These are phyloP conservation scores for Naganishia kalamii DNA, from an alignment of 768 basidiomycete genomes.

Conservation along the genomic window DNA sequence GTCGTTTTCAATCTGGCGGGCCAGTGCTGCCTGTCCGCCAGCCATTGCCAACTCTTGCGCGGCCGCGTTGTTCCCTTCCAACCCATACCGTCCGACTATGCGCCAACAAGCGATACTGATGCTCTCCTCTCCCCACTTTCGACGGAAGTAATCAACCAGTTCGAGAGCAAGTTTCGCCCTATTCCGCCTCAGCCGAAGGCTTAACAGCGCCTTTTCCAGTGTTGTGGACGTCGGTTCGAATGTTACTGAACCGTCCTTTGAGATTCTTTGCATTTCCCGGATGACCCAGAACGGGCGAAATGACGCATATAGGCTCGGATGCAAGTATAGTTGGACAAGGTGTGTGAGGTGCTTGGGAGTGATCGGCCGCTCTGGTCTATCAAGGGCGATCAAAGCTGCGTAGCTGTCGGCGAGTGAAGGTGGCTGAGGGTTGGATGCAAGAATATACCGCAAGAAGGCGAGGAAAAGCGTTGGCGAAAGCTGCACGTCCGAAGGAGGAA, in stretches of 20 bases:
- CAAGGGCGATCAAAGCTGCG: neutral
- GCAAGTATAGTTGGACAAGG: conserved; percentile 3
- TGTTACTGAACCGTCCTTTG: neutral
- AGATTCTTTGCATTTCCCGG: neutral
- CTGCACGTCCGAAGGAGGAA: neutral
- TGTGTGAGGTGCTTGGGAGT: neutral
- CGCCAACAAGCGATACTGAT: conserved; percentile 3
- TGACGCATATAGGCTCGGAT: neutral
- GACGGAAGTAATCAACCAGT: neutral
- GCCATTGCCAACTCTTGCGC: neutral
- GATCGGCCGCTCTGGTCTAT: neutral
- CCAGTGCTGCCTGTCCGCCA: neutral
- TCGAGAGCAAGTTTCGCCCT: neutral
- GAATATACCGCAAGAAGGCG: conserved; percentile 8
- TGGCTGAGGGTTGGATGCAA: neutral
- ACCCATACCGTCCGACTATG: neutral
- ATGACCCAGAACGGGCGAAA: neutral
- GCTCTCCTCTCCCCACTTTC: neutral
- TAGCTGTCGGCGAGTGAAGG: conserved; percentile 9
- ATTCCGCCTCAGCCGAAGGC: neutral
- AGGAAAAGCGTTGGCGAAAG: neutral
- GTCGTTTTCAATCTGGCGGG: neutral
- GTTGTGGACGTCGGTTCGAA: neutral
- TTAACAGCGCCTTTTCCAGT: neutral
- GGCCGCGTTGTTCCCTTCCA: neutral